Conservation (phyloP, 345 rosid genomes). For the Eucalyptus globulus region DNA sequence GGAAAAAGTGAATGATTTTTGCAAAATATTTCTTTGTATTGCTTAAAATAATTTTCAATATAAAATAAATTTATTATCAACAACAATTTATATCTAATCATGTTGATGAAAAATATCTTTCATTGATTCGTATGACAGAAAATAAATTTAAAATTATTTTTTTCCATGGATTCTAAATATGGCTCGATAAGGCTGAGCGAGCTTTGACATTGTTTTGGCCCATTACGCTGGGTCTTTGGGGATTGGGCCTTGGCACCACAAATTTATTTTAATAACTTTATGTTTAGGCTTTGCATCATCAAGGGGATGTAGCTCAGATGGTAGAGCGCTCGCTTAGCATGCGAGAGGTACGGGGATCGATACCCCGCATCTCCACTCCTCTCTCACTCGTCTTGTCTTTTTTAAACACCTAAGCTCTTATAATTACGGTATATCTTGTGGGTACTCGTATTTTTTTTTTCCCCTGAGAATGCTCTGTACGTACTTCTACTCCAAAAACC, state of each 20-base stretch:
- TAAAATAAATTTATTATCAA: too few relatives aligned
- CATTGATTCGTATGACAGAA: too few relatives aligned
- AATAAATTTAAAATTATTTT: too few relatives aligned
- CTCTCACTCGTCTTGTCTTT: not conserved
- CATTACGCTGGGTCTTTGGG: not conserved
- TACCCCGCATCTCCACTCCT: conserved; percentile 28
- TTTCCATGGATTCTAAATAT: not conserved
- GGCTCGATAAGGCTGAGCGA: not conserved
- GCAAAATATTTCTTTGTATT: too few relatives aligned
- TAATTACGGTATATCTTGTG: not conserved
- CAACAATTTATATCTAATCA: too few relatives aligned
- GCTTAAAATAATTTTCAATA: too few relatives aligned
- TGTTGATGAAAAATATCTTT: too few relatives aligned
- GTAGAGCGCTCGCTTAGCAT: conserved; percentile 69
- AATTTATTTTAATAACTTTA: fast-evolving
- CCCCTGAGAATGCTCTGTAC: not conserved
- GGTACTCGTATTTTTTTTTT: not conserved
- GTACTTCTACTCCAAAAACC: not conserved
- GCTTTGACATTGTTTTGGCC: not conserved
- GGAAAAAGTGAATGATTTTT: too few relatives aligned
- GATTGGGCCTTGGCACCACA: too few relatives aligned
- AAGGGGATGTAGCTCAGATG: conserved; percentile 67
- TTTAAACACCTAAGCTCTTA: not conserved
- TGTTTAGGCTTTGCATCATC: not conserved
- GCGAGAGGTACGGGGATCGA: conserved; percentile 56